Evolutionary conservation across 73 alveolate species (phyloP), one percentile per base, ranked within the genome.

Genomic region (Breviolum minutum): DNA sequence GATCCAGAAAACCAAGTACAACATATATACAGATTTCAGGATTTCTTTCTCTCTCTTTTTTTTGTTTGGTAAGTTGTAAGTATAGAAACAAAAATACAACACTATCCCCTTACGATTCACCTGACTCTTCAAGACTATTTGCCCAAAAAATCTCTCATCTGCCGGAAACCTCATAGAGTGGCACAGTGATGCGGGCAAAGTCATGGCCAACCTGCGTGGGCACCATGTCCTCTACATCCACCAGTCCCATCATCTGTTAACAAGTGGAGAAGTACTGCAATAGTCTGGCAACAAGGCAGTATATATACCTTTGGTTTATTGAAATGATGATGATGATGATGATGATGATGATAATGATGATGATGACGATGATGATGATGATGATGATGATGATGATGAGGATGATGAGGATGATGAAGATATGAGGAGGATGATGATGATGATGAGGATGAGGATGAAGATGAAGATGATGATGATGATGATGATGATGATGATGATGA

Each of bases 151-250:
- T n/a, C n/a, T n/a, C n/a, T n/a, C n/a, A n/a, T n/a, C n/a, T n/a
- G n/a, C n/a, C n/a, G n/a, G n/a, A n/a, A n/a, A n/a, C 95, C 95
- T 88, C 95, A 66, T 88, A 88, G 71, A 88, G 70, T 26, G 95
- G 95, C 80, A 88, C 95, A 14, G 95, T 88, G 61, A 88, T 88
- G 82, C 95, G 95, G 61, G 95, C 95, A 29, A 88, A 88, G 86
- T 68, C 66, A 48, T 88, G 85, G n/a, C 85, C 95, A 13, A 88
- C 86, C 95, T 88, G 95, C 85, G 95, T 22, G 19, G 79, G 76
- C n/a, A n/a, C 62, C 87, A 66, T 66, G 91, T 40, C 3, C 54
- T n/a, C n/a, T n/a, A 40, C 3, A 40, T 40, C 54, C 54, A 40
- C 54, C 54, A 0, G 3, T 40, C 54, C 54, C 54, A 40, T 40